Evolutionary conservation across 345 rosid genomes (phyloP).

Genomic region (Cardamine resedifolia): DNA sequence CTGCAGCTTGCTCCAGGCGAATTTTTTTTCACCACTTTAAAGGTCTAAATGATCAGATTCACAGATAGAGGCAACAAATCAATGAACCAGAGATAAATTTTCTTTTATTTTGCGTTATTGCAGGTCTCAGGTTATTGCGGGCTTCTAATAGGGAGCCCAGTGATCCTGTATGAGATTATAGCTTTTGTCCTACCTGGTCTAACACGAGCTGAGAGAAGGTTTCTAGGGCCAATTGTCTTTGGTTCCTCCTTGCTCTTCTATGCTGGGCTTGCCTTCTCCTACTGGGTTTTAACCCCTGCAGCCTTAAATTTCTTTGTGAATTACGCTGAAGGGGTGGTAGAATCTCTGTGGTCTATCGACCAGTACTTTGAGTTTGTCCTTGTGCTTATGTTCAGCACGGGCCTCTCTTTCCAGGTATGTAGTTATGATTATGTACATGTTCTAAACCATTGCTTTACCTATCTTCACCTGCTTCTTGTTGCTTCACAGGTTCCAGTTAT

Average conservation of each 20-base stretch:
- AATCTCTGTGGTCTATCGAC: slow-evolving; percentile 97
- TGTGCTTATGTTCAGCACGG: slow-evolving; percentile 99
- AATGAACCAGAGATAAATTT: slow-evolving; percentile 5
- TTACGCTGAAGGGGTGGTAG: slow-evolving; percentile 96
- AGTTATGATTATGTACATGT: background rate
- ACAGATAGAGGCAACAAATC: background rate
- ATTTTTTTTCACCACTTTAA: slow-evolving; percentile 93
- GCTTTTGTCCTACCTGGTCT: slow-evolving; percentile 97
- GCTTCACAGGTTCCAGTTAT: slow-evolving; percentile 87
- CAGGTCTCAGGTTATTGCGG: slow-evolving; percentile 98
- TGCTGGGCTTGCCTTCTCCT: slow-evolving; percentile 82
- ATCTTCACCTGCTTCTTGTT: slow-evolving; percentile 19
- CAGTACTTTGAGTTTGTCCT: slow-evolving; percentile 97
- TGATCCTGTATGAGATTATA: slow-evolving; percentile 89
- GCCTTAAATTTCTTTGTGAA: slow-evolving; percentile 93
- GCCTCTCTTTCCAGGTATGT: slow-evolving; percentile 90
- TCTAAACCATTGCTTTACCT: background rate
- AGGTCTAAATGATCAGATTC: slow-evolving; percentile 48
- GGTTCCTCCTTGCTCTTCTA: slow-evolving; percentile 94
- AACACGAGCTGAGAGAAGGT: slow-evolving; percentile 85
- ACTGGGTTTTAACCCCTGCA: slow-evolving; percentile 84
- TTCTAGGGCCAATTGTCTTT: slow-evolving; percentile 87
- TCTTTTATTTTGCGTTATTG: slow-evolving; percentile 11
- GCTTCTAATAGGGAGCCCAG: slow-evolving; percentile 88
- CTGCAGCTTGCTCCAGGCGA: slow-evolving; percentile 97